Conservation (phyloP, 352 stramenopile genomes). For the Thalassiosira livingstoniorum region DNA sequence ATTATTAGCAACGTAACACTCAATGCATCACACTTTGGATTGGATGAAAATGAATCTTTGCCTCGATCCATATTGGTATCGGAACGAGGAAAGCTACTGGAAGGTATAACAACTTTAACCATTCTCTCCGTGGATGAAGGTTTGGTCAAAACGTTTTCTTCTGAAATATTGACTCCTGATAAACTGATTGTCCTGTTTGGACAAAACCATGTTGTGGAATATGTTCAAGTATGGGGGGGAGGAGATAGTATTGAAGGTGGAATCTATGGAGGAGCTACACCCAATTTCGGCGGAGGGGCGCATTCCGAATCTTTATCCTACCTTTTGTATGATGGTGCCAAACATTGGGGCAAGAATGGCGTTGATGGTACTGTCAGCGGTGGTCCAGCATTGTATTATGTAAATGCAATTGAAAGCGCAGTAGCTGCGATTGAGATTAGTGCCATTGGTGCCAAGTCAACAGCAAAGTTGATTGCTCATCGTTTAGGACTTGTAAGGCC, state of each 20-base stretch:
- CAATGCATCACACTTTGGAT: conserved; percentile 57
- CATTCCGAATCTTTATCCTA: conserved; percentile 58
- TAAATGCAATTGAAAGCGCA: conserved; percentile 71
- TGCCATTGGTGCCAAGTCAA: conserved; percentile 74
- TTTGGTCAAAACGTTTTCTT: conserved; percentile 78
- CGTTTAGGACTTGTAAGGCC: conserved; percentile 59
- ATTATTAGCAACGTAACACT: conserved; percentile 68
- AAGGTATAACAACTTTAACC: conserved; percentile 68
- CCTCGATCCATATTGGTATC: conserved; percentile 68
- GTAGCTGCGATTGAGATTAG: conserved; percentile 74
- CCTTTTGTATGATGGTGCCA: conserved; percentile 72
- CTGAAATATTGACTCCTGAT: conserved; percentile 39
- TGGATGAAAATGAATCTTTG: conserved; percentile 33
- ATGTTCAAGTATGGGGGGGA: conserved; percentile 57
- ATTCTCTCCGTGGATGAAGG: conserved; percentile 48
- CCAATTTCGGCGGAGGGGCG: conserved; percentile 61
- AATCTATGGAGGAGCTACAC: conserved; percentile 63
- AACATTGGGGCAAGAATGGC: conserved; percentile 37
- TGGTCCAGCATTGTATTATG: conserved; percentile 74
- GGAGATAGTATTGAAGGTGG: conserved; percentile 55
- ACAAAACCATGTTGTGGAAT: conserved; percentile 48
- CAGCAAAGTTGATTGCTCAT: conserved; percentile 73
- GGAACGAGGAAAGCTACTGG: conserved; percentile 53
- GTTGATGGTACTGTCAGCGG: conserved; percentile 11
- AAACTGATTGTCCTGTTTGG: conserved; percentile 68